Evolutionary conservation across 495 filamentous ascomycete species (phyloP).

Genomic region (Aspergillus asperescens): DNA sequence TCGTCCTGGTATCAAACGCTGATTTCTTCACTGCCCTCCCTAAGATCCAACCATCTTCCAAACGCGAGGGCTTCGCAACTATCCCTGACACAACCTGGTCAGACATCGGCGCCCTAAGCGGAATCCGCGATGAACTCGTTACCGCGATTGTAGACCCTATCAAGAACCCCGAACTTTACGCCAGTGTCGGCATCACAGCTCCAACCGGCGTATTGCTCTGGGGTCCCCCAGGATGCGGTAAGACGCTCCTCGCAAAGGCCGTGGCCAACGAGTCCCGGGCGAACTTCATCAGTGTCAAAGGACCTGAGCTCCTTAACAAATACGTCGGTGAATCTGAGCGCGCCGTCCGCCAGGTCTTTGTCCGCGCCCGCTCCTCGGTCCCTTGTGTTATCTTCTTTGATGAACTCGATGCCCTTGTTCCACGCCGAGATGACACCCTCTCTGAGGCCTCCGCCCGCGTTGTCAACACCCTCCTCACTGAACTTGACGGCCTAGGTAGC

Average conservation of each 20-base stretch:
- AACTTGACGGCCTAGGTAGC: conserved; percentile 77
- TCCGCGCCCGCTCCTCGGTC: conserved; percentile 75
- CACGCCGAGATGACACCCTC: conserved; percentile 72
- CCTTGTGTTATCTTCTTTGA: conserved; percentile 98
- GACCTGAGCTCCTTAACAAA: conserved; percentile 89
- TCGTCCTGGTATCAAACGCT: conserved; percentile 48
- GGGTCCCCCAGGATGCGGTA: conserved; percentile 96
- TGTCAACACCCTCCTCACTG: conserved; percentile 94
- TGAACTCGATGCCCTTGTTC: conserved; percentile 89
- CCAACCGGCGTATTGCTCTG: conserved; percentile 91
- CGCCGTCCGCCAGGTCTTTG: conserved; percentile 87
- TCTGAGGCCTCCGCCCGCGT: conserved; percentile 82
- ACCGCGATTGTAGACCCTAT: conserved; percentile 93
- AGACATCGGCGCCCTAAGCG: conserved; percentile 80
- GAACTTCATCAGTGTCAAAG: conserved; percentile 98
- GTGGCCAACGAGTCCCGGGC: conserved; percentile 92
- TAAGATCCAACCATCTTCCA: conserved; percentile 85
- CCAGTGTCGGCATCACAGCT: conserved; percentile 74
- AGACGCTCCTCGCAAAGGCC: conserved; percentile 93
- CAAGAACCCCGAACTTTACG: conserved; percentile 73
- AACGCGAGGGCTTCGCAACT: conserved; percentile 93
- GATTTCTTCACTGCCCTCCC: conserved; percentile 76
- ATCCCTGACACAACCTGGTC: conserved; percentile 96
- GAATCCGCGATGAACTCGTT: conserved; percentile 74
- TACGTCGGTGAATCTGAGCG: conserved; percentile 94